Evolutionary conservation across 352 stramenopile genomes (phyloP).

Genomic region (Phytophthora hibernalis): DNA sequence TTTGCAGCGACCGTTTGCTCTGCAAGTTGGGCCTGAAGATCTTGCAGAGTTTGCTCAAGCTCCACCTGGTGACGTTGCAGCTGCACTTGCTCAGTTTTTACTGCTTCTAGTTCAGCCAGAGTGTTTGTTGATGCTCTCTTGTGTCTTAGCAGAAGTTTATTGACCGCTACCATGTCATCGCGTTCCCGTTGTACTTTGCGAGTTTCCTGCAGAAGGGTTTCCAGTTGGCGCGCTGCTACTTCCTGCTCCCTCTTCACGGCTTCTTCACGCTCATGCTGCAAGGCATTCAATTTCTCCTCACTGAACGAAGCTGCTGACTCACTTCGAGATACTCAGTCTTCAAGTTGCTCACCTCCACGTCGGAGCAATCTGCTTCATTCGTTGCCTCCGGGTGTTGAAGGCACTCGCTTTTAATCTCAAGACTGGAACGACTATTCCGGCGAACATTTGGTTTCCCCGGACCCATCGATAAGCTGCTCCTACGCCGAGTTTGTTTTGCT

Average conservation of each 20-base stretch:
- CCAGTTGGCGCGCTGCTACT: slow-evolving; percentile 27
- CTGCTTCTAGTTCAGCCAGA: slow-evolving; percentile 29
- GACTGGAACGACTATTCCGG: slow-evolving; percentile 15
- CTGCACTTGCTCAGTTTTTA: slow-evolving; percentile 32
- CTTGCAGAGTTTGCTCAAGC: slow-evolving; percentile 31
- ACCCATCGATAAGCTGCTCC: slow-evolving; percentile 36
- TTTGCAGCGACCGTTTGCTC: slow-evolving; percentile 30
- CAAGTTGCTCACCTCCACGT: slow-evolving; percentile 32
- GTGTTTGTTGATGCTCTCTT: slow-evolving; percentile 33
- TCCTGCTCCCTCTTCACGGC: slow-evolving; percentile 26
- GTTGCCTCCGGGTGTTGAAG: slow-evolving; percentile 31
- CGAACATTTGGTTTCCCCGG: slow-evolving; percentile 20
- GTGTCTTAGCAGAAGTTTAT: slow-evolving; percentile 43
- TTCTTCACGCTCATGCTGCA: slow-evolving; percentile 25
- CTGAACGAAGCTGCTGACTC: slow-evolving; percentile 35
- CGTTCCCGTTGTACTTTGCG: slow-evolving; percentile 41
- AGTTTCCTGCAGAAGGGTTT: slow-evolving; percentile 35
- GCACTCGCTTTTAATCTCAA: slow-evolving; percentile 32
- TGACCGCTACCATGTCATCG: slow-evolving; percentile 51
- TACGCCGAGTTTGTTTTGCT: slow-evolving; percentile 24
- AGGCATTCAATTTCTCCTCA: slow-evolving; percentile 26
- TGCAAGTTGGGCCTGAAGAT: slow-evolving; percentile 34
- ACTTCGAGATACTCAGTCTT: slow-evolving; percentile 43
- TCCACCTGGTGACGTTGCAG: slow-evolving; percentile 31
- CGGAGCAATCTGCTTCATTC: slow-evolving; percentile 7